Evolutionary conservation across 305 asterid species (phyloP).

Genomic region (Stenogyne calaminthoides): DNA sequence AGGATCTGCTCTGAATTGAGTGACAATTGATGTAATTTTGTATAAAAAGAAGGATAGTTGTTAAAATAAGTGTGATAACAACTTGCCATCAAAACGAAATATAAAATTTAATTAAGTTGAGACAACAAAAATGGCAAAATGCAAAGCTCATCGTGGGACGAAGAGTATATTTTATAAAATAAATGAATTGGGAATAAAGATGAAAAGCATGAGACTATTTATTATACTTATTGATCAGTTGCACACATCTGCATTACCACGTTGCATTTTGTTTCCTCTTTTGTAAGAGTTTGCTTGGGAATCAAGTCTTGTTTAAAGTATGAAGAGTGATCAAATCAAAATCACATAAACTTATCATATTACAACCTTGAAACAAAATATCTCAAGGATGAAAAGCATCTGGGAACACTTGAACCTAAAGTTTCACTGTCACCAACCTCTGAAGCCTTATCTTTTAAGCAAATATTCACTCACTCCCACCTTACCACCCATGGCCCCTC

Average conservation of each 20-base stretch:
- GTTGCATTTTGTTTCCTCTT: slow-evolving; percentile 16
- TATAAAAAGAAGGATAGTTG: no score
- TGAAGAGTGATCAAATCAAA: slow-evolving; percentile 34
- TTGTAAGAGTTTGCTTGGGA: slow-evolving; percentile 60
- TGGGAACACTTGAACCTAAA: slow-evolving; percentile 66
- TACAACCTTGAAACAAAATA: slow-evolving; percentile 21
- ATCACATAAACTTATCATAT: slow-evolving; percentile 30
- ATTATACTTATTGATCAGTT: no score
- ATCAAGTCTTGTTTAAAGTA: slow-evolving; percentile 54
- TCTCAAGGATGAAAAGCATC: slow-evolving; percentile 42
- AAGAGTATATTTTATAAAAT: background rate
- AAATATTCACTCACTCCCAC: slow-evolving; percentile 66
- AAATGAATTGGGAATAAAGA: background rate
- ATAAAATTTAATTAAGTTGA: no score
- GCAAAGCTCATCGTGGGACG: no score
- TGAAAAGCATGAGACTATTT: no score
- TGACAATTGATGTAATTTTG: no score
- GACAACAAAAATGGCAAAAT: no score
- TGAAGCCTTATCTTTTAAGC: slow-evolving; percentile 87
- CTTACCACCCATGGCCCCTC: slow-evolving; percentile 43
- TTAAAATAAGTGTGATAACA: no score
- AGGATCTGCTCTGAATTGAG: no score
- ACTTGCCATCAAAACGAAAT: no score
- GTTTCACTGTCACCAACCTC: slow-evolving; percentile 72
- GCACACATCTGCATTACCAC: background rate